Evolutionary conservation across 2,329 filamentous ascomycete species (phyloP).

Genomic region (Tolypocladium paradoxum): DNA sequence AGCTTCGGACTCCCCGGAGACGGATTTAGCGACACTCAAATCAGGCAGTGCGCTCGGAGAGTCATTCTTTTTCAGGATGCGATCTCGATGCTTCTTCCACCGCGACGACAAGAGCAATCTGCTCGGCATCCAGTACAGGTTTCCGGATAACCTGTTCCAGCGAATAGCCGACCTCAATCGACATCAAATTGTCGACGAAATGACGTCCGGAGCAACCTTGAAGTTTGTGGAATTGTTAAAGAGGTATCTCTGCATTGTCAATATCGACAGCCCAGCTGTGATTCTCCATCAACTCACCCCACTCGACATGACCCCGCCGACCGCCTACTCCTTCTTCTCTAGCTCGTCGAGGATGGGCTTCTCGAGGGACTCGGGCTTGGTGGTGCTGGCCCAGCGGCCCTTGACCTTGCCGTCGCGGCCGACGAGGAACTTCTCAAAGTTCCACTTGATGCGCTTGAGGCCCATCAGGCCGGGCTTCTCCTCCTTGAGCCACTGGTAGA

Average conservation of each 20-base stretch:
- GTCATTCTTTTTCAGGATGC: too few species aligned
- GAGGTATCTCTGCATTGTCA: not conserved
- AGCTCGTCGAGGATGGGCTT: constrained; percentile 65
- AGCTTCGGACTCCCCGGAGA: too few species aligned
- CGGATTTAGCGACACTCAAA: too few species aligned
- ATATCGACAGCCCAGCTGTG: not conserved
- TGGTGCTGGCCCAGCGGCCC: constrained; percentile 75
- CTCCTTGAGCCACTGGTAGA: constrained; percentile 53
- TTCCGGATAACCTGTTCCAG: too few species aligned
- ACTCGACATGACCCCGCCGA: too few species aligned
- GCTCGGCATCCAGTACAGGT: too few species aligned
- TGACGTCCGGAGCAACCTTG: too few species aligned
- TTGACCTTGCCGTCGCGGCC: constrained; percentile 78
- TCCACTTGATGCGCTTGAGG: constrained; percentile 93
- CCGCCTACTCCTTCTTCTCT: constrained; percentile 32
- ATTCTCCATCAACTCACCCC: not conserved
- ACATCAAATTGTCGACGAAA: too few species aligned
- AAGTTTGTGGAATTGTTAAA: not conserved
- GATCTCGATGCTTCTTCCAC: too few species aligned
- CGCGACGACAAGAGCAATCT: too few species aligned
- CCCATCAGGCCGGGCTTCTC: constrained; percentile 76
- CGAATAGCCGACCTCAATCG: too few species aligned
- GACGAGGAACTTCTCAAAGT: constrained; percentile 98
- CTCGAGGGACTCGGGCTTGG: constrained; percentile 76
- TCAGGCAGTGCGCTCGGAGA: too few species aligned